These are phyloP conservation scores for Vitis hybrid DNA, from an alignment of 177 flowering plant species.

Conservation along the genomic window DNA sequence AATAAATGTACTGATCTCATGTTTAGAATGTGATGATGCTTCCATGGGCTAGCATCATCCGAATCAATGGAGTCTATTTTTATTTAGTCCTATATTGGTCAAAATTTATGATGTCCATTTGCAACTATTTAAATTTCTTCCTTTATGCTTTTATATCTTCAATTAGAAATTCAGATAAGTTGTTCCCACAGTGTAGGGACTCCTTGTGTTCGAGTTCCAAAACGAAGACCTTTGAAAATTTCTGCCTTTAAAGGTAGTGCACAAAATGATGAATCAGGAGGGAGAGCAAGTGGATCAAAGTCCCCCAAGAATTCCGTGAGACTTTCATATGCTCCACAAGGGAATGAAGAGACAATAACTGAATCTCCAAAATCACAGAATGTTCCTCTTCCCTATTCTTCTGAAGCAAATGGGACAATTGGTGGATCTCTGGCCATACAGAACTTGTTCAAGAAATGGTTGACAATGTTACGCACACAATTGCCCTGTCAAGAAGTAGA, in stretches of 20 bases:
- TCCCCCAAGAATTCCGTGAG: constrained; percentile 42
- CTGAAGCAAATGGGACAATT: constrained; percentile 35
- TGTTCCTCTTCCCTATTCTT: constrained; percentile 37
- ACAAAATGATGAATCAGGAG: constrained; percentile 51
- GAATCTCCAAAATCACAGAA: constrained; percentile 37
- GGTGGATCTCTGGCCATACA: constrained; percentile 52
- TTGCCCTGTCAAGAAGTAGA: constrained; percentile 35
- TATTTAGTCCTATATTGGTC: background rate
- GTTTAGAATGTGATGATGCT: background rate
- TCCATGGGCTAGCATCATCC: background rate
- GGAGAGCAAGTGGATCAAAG: constrained; percentile 42
- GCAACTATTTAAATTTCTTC: background rate
- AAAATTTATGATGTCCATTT: background rate
- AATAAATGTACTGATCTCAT: background rate
- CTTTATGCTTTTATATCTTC: background rate
- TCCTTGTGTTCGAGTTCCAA: constrained; percentile 24
- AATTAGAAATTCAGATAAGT: constrained; percentile 6
- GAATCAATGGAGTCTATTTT: background rate
- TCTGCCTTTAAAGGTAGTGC: constrained; percentile 63
- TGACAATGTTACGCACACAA: constrained; percentile 54
- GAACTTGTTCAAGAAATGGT: constrained; percentile 65
- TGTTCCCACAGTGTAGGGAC: constrained; percentile 42
- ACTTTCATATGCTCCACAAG: constrained; percentile 50
- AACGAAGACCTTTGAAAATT: constrained; percentile 40
- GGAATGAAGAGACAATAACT: constrained; percentile 35